These are phyloP conservation scores for Saturnispora dispora DNA, from an alignment of 805 yeast genomes.

Conservation along the genomic window DNA sequence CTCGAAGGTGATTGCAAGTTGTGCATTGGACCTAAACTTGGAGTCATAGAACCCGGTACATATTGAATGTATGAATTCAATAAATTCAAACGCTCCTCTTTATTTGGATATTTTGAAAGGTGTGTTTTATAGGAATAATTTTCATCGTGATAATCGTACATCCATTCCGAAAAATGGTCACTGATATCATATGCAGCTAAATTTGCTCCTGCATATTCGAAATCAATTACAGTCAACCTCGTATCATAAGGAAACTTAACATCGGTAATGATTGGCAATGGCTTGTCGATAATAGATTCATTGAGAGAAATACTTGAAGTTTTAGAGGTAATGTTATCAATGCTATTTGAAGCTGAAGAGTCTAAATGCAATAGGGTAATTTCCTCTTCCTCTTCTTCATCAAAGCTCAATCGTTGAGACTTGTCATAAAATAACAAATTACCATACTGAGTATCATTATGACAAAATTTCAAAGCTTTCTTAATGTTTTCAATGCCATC, in stretches of 20 bases:
- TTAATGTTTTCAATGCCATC: constrained; percentile 32
- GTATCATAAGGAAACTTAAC: constrained; percentile 36
- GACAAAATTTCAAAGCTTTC: constrained; percentile 68
- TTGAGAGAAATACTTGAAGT: constrained; percentile 15
- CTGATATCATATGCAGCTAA: constrained; percentile 84
- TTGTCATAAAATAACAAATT: constrained; percentile 56
- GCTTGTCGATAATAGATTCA: constrained; percentile 10
- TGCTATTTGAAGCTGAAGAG: not conserved
- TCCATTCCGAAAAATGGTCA: constrained; percentile 95
- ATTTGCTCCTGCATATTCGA: constrained; percentile 91
- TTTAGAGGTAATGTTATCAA: constrained; percentile 14
- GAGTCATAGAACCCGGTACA: constrained; percentile 28
- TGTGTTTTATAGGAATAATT: constrained; percentile 45
- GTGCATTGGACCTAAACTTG: constrained; percentile 15
- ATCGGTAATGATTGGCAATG: constrained; percentile 25
- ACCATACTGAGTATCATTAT: constrained; percentile 96
- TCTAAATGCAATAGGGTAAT: constrained; percentile 7
- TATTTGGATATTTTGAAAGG: constrained; percentile 52
- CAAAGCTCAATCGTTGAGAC: constrained; percentile 20
- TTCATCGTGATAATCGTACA: constrained; percentile 79
- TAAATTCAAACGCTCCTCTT: constrained; percentile 60
- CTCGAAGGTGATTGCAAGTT: constrained; percentile 7
- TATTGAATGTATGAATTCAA: constrained; percentile 72
- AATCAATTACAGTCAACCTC: constrained; percentile 86
- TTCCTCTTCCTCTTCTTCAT: constrained; percentile 24